A percentile compares a stretch with the other conserved stretches of the same genome.
Conservation (phyloP, 2,329 filamentous ascomycete species). For the Neofusicoccum cordaticola region DNA sequence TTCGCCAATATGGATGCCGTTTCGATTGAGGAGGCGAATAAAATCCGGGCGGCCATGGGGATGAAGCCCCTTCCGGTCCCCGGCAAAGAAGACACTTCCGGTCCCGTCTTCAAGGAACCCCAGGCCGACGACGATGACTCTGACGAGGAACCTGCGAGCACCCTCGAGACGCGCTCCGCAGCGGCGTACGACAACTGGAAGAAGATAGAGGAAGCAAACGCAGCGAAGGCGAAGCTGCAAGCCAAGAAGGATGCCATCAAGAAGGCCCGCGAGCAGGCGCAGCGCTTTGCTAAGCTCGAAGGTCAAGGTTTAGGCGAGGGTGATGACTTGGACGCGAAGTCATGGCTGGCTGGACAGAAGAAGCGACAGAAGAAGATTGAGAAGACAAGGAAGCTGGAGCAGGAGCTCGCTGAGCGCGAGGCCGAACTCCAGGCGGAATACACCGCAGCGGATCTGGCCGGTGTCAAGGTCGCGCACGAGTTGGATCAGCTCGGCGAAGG, state of each 20-base stretch:
- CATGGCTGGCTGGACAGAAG: slow-evolving; percentile 86
- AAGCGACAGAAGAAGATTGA: slow-evolving; percentile 90
- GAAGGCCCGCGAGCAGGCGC: slow-evolving; percentile 80
- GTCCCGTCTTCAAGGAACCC: slow-evolving; percentile 56
- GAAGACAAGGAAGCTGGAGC: slow-evolving; percentile 66
- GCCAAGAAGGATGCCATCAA: slow-evolving; percentile 79
- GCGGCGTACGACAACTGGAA: slow-evolving; percentile 74
- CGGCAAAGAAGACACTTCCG: slow-evolving; percentile 53
- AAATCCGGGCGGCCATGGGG: slow-evolving; percentile 82
- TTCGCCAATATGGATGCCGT: slow-evolving; percentile 34
- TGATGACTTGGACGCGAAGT: slow-evolving; percentile 71
- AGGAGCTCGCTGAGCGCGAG: slow-evolving; percentile 72
- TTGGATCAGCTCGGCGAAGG: slow-evolving; percentile 75
- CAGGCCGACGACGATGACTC: slow-evolving; percentile 49
- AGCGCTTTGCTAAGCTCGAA: slow-evolving; percentile 71
- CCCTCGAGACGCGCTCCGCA: slow-evolving; percentile 76
- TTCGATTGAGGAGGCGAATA: slow-evolving; percentile 85
- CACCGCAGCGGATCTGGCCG: slow-evolving; percentile 80
- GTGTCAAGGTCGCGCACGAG: slow-evolving; percentile 89
- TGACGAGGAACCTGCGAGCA: slow-evolving; percentile 73
- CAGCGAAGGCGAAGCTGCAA: slow-evolving; percentile 73
- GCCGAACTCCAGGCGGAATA: slow-evolving; percentile 67
- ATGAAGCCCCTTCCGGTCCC: slow-evolving; percentile 87
- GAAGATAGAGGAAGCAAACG: slow-evolving; percentile 63
- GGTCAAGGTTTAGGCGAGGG: slow-evolving; percentile 81